Evolutionary conservation across 345 rosid species (phyloP).

Genomic region (Bruguiera gymnorhiza): DNA sequence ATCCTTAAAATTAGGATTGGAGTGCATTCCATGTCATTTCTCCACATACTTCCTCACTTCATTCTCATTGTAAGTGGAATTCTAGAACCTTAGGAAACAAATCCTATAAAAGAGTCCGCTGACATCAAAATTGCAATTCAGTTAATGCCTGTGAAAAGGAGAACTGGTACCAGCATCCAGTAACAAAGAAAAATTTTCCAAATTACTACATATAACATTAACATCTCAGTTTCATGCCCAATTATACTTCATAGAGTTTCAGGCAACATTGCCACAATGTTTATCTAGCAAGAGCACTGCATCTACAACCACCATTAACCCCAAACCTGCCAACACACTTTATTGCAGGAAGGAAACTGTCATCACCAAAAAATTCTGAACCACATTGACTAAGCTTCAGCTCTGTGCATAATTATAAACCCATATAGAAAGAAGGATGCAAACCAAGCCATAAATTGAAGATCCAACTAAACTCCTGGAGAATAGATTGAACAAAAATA

Average conservation of each 20-base stretch:
- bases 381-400: too few species aligned
- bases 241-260: neutral
- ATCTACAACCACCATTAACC: too few species aligned
- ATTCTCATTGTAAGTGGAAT: neutral
- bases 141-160: neutral
- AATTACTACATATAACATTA: neutral
- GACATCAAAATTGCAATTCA: neutral
- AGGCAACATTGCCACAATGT: too few species aligned
- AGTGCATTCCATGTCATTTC: neutral
- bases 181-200: neutral
- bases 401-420: too few species aligned
- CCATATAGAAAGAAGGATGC: too few species aligned
- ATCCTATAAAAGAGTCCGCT: neutral
- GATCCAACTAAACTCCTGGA: too few species aligned
- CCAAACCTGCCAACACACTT: too few species aligned
- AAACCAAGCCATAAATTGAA: too few species aligned
- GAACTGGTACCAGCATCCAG: neutral
- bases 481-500: too few species aligned
- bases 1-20: neutral
- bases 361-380: too few species aligned
- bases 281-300: too few species aligned
- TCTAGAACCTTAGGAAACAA: neutral
- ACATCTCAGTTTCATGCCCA: neutral
- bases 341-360: neutral
- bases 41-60: neutral